These are phyloP conservation scores for Apiospora aurea DNA, from an alignment of 2,329 filamentous ascomycete species.

Conservation along the genomic window DNA sequence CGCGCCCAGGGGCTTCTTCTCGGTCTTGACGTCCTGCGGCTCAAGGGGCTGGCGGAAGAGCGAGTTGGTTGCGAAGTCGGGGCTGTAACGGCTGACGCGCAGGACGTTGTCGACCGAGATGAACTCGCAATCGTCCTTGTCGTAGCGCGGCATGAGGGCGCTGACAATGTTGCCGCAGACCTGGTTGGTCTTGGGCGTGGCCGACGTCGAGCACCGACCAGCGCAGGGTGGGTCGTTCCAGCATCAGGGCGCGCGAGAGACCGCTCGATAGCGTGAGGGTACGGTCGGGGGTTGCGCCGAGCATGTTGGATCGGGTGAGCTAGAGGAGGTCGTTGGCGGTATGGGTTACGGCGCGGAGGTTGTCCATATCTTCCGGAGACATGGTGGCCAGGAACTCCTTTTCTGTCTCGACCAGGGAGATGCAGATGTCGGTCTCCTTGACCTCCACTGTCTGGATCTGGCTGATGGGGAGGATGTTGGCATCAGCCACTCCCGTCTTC, in stretches of 20 bases:
- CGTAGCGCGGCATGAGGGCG: constrained; percentile 18
- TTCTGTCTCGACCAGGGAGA: constrained; percentile 31
- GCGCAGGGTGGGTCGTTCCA: neutral
- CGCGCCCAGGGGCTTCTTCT: constrained; percentile 26
- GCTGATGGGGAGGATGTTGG: neutral
- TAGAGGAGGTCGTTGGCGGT: constrained; percentile 28
- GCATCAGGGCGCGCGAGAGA: neutral
- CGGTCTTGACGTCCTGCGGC: constrained; percentile 27
- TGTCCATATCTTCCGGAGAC: constrained; percentile 28
- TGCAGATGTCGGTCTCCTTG: constrained; percentile 18
- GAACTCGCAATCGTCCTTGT: constrained; percentile 30
- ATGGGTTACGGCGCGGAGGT: constrained; percentile 30
- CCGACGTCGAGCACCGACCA: neutral
- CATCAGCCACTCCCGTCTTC: too few relatives aligned
- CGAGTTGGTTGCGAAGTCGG: constrained; percentile 19
- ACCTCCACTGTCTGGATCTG: constrained; percentile 19
- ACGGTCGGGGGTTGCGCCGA: constrained; percentile 24
- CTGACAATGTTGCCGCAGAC: too few relatives aligned
- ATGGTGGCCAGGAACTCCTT: constrained; percentile 30
- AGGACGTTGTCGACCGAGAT: constrained; percentile 29
- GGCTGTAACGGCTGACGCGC: constrained; percentile 28
- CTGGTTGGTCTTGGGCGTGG: too few relatives aligned
- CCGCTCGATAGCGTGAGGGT: constrained; percentile 29
- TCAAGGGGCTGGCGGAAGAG: constrained; percentile 28
- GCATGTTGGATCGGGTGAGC: constrained; percentile 30